Conservation (phyloP, 306 rosid genomes). For the Citrullus amarus region DNA sequence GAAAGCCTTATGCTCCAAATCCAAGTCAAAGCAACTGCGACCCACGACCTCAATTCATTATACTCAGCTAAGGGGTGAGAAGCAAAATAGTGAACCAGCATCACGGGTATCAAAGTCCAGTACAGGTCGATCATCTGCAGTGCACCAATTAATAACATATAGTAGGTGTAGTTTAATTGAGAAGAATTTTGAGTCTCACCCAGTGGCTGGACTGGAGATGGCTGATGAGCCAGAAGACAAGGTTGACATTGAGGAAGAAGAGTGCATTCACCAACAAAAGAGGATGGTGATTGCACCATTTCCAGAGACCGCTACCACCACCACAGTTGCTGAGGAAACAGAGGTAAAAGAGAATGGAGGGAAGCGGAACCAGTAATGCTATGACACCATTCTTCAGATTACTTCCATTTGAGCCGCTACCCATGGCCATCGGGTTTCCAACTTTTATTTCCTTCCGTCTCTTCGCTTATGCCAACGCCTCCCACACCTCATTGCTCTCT, state of each 20-base stretch:
- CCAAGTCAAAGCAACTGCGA: conserved; percentile 52
- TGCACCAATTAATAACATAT: neutral
- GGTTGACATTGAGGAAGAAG: conserved; percentile 77
- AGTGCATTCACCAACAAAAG: conserved; percentile 54
- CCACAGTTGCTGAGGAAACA: conserved; percentile 32
- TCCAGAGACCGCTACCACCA: conserved; percentile 24
- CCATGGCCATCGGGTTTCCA: neutral
- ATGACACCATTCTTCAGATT: conserved; percentile 47
- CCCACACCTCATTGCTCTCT: no score
- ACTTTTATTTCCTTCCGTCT: neutral
- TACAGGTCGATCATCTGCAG: conserved; percentile 81
- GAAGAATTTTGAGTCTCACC: conserved; percentile 26
- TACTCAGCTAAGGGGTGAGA: conserved; percentile 60
- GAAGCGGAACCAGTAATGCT: conserved; percentile 61
- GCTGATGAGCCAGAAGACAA: conserved; percentile 82
- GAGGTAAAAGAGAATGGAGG: conserved; percentile 58
- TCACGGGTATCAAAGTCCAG: conserved; percentile 86
- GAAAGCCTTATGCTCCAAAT: conserved; percentile 66
- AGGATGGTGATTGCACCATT: conserved; percentile 82
- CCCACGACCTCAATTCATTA: conserved; percentile 57
- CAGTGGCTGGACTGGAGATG: conserved; percentile 63
- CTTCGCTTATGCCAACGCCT: neutral
- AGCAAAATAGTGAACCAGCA: conserved; percentile 62
- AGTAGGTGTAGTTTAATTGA: neutral
- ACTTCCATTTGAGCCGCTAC: neutral